Evolutionary conservation across 805 yeast species (phyloP), one percentile per base, ranked within the genome.

Genomic region (Metschnikowia bowlesiae): DNA sequence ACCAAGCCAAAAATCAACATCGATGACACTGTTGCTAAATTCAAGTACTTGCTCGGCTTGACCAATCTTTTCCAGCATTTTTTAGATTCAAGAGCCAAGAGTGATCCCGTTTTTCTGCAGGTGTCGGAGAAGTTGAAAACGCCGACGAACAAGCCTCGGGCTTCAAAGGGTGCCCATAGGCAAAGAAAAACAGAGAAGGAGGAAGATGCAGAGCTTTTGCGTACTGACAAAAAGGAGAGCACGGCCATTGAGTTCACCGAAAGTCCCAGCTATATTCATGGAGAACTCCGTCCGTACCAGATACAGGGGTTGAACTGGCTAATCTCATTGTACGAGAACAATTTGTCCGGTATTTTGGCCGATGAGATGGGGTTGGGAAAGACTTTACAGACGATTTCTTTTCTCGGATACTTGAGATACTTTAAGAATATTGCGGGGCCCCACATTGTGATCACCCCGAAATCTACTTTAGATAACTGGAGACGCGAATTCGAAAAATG

Each of bases 351-450:
- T 52, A 86, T 87, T 26, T 72, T 87, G 51, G 94, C 94, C 0
- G 94, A 87, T 67, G 94, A 87, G 68, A 87, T 87, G 94, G 94
- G 94, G 1, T 68, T 87, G 53, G 94, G 94, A 58, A 87, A 87
- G 63, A 87, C 94, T 3, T 69, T 87, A 51, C 94, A 87, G 65
- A 87, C 92, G 0, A 86, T 87, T 55, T 80, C 92, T 7, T 84
- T 84, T 54, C 66, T 87, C 41, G 92, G 92, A 2, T 87, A 83
- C 61, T 68, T 87, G 39, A 74, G 94, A 53, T 85, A 81, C 60
- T 65, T 82, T 48, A 81, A 77, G 56, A 71, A 78, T 32, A 73
- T 79, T 31, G 74, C 73, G 37, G 94, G 94, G 2, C 95, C 95
- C 2, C 88, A 82, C 63, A 71, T 87, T 53, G 84, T 87, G 16